phyloP scores from a whole-genome alignment of 352 stramenopile species.

The Phytophthora rubi region DNA sequence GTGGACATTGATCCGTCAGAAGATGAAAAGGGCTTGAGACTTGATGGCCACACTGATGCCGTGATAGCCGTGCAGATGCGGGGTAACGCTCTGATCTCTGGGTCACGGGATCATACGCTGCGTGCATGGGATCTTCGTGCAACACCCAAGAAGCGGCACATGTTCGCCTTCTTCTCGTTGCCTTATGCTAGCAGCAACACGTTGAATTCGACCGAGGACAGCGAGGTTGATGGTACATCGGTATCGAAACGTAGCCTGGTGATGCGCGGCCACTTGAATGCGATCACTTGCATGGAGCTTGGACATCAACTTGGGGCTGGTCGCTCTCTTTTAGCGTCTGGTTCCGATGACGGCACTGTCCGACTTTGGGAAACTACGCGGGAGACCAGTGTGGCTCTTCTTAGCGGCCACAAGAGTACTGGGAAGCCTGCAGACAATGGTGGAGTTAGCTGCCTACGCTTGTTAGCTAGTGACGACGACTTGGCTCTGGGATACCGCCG shows the following conservation, averaged over 20 bases:
- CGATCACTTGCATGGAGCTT: conserved; percentile 77
- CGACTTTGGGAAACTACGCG: conserved; percentile 79
- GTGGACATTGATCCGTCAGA: conserved; percentile 43
- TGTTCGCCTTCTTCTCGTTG: conserved; percentile 73
- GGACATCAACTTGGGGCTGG: conserved; percentile 68
- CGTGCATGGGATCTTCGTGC: conserved; percentile 74
- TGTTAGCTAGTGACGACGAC: conserved; percentile 65
- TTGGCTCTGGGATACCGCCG: conserved; percentile 65
- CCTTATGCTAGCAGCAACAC: conserved; percentile 19
- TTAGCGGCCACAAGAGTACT: conserved; percentile 47
- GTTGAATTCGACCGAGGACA: conserved; percentile 23
- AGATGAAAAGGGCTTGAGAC: conserved; percentile 42
- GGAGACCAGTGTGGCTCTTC: conserved; percentile 58
- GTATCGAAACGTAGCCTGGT: conserved; percentile 71
- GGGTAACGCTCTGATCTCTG: conserved; percentile 69
- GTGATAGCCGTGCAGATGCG: conserved; percentile 66
- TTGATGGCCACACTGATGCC: conserved; percentile 67
- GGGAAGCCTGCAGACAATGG: conserved; percentile 30
- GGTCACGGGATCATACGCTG: conserved; percentile 74
- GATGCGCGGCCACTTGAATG: conserved; percentile 65
- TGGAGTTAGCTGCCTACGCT: conserved; percentile 63
- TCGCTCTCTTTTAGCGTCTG: conserved; percentile 66
- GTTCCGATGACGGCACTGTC: conserved; percentile 72
- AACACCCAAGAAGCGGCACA: conserved; percentile 59
- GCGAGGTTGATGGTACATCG: conserved; percentile 56